These are phyloP conservation scores for Plantago elongata DNA, from an alignment of 257 asterid species.

Conservation along the genomic window DNA sequence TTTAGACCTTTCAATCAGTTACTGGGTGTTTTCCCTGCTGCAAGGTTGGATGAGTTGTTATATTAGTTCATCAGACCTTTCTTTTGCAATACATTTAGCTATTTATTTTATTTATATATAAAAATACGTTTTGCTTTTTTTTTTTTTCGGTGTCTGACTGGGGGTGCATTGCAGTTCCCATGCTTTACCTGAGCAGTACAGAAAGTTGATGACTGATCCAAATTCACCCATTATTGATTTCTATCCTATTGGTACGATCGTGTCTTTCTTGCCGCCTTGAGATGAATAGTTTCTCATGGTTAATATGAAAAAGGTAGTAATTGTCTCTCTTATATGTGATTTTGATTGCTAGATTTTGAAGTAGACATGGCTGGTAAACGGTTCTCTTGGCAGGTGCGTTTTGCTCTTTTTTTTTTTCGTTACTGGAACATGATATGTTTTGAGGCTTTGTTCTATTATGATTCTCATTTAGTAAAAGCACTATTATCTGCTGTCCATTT, in stretches of 20 bases:
- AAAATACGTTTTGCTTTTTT: background rate
- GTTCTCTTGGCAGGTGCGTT: slow-evolving; percentile 73
- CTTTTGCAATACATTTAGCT: background rate
- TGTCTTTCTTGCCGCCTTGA: slow-evolving; percentile 12
- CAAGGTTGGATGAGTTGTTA: slow-evolving; percentile 53
- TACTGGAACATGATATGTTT: background rate
- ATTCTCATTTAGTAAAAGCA: too few species aligned
- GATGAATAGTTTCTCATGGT: background rate
- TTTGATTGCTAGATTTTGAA: slow-evolving; percentile 66
- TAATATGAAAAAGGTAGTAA: background rate
- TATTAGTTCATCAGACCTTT: slow-evolving; percentile 3
- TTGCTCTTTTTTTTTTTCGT: slow-evolving; percentile 1
- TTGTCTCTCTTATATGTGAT: slow-evolving; percentile 11
- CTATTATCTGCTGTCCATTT: slow-evolving; percentile 16
- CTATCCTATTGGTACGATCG: slow-evolving; percentile 73
- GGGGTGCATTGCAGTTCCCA: slow-evolving; percentile 63
- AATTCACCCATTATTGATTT: slow-evolving; percentile 88
- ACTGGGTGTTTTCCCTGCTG: slow-evolving; percentile 95
- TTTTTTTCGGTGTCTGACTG: slow-evolving; percentile 28
- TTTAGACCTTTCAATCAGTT: slow-evolving; percentile 95
- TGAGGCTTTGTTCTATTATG: too few species aligned
- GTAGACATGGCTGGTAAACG: slow-evolving; percentile 97
- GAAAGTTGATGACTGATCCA: slow-evolving; percentile 90
- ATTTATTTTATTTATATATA: too few species aligned
- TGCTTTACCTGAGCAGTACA: slow-evolving; percentile 82